A percentile compares a stretch with the other conserved stretches of the same genome.
Evolutionary conservation across 2,329 filamentous ascomycete species (phyloP).

Genomic region (Monilinia vaccinii-corymbosi): DNA sequence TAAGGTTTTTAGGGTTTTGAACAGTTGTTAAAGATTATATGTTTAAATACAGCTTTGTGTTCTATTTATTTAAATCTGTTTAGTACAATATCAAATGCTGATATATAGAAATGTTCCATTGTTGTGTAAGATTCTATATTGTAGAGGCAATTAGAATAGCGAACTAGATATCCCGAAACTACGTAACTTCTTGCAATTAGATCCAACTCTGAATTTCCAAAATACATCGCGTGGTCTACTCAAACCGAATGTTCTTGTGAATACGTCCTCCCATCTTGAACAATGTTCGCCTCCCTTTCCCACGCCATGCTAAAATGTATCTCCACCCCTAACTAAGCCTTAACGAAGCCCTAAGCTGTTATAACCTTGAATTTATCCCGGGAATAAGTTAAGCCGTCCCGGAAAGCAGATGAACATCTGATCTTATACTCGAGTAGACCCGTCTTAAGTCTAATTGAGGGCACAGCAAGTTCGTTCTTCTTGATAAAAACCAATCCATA

Average conservation of each 20-base stretch:
- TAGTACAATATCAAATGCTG: no score
- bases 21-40: no score
- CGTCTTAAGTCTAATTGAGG: no score
- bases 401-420: background rate
- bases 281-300: background rate
- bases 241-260: background rate
- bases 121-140: no score
- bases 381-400: background rate
- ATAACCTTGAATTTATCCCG: no score
- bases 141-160: background rate
- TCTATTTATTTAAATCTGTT: no score
- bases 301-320: accelerated
- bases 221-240: background rate
- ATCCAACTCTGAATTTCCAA: background rate
- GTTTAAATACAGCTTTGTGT: no score
- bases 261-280: background rate
- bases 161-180: background rate
- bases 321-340: background rate
- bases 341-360: background rate
- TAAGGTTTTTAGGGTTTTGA: no score
- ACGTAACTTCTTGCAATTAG: background rate
- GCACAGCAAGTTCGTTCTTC: background rate
- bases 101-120: no score
- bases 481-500: background rate
- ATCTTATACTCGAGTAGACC: background rate